Percentiles rank a stretch among this genome's conserved stretches.
Evolutionary conservation across 257 asterid genomes (phyloP).

Genomic region (Coffea canephora): DNA sequence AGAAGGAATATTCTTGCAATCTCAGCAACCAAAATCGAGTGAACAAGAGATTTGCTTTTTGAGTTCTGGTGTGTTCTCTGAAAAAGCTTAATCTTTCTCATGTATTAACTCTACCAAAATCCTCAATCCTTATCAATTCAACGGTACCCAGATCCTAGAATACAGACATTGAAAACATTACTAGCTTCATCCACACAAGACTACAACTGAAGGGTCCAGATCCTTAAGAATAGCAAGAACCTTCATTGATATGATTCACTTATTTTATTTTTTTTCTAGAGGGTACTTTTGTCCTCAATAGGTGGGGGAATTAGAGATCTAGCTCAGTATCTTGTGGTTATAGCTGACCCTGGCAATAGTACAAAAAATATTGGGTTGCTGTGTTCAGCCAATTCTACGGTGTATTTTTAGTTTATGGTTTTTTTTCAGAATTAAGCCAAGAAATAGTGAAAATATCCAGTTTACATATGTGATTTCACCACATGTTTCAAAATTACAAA

Average conservation of each 20-base stretch:
- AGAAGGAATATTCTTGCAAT: not conserved
- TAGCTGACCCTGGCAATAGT: not conserved
- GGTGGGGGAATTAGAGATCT: not conserved
- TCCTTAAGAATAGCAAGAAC: not conserved
- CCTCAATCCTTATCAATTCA: not conserved
- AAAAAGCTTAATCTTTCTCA: not conserved
- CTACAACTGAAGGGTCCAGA: not conserved
- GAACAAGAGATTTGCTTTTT: not conserved
- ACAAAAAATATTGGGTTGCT: not conserved
- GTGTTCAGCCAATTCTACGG: not conserved
- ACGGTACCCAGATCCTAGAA: not conserved
- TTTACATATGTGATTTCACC: not conserved
- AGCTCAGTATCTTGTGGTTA: not conserved
- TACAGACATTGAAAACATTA: not conserved
- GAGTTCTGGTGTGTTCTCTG: not conserved
- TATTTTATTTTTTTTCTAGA: not conserved
- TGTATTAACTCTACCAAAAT: not conserved
- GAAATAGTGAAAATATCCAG: not conserved
- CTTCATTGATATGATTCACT: not conserved
- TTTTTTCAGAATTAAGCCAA: not conserved
- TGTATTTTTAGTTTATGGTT: not conserved
- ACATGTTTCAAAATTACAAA: not conserved
- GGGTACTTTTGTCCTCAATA: not conserved
- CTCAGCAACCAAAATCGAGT: not conserved
- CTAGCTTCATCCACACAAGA: not conserved